These are phyloP conservation scores for Ganoderma boninense DNA, from an alignment of 1,284 basidiomycete genomes.

Conservation along the genomic window DNA sequence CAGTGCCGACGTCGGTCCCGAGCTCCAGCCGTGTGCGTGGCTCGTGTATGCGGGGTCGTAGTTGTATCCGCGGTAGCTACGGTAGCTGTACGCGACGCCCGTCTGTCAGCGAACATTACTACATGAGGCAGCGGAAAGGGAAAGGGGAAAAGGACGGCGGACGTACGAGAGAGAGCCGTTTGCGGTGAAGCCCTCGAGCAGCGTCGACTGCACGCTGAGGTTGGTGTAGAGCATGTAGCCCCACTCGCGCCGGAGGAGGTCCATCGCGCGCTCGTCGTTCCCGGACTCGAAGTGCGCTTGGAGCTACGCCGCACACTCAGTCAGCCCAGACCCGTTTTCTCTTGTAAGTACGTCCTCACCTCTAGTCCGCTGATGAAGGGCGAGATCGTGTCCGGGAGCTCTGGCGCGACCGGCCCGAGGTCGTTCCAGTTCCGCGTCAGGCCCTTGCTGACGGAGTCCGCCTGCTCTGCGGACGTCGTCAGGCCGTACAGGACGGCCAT, in stretches of 20 bases:
- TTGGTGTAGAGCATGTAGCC: slow-evolving; percentile 64
- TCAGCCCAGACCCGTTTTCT: too few relatives aligned
- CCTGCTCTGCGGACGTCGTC: slow-evolving; percentile 50
- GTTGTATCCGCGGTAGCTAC: slow-evolving; percentile 55
- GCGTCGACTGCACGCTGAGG: slow-evolving; percentile 57
- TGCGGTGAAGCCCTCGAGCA: slow-evolving; percentile 59
- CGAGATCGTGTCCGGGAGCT: slow-evolving; percentile 60
- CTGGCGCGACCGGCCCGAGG: slow-evolving; percentile 56
- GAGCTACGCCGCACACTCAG: slow-evolving; percentile 40
- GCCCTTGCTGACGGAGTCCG: slow-evolving; percentile 50
- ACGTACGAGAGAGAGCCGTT: slow-evolving; percentile 58
- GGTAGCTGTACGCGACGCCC: slow-evolving; percentile 43
- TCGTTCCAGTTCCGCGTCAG: slow-evolving; percentile 58
- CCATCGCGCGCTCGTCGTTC: slow-evolving; percentile 55
- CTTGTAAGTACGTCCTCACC: too few relatives aligned
- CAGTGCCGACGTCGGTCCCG: slow-evolving; percentile 46
- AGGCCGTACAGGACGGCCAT: slow-evolving; percentile 59
- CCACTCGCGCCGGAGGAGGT: slow-evolving; percentile 57
- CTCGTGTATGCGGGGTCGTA: slow-evolving; percentile 57
- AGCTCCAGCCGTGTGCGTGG: slow-evolving; percentile 51
- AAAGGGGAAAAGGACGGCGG: background rate
- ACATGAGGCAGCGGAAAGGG: background rate
- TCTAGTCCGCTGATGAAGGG: slow-evolving; percentile 61
- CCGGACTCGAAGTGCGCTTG: slow-evolving; percentile 60
- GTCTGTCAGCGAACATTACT: background rate